Conservation (phyloP, 163 green algal genomes). For the Chlorella variabilis region DNA sequence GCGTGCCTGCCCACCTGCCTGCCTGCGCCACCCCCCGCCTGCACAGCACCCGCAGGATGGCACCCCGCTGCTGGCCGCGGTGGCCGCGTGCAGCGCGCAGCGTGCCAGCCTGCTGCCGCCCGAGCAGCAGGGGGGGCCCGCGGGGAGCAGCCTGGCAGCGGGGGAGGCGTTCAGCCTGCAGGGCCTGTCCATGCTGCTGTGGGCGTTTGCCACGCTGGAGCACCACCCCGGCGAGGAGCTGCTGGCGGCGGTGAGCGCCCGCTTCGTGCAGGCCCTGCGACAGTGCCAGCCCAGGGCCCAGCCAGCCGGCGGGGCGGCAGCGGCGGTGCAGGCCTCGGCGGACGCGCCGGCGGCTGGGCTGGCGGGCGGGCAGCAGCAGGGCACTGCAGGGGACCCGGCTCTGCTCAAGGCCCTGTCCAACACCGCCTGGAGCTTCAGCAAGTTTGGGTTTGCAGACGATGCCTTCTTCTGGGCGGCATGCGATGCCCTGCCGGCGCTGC, state of each 20-base stretch:
- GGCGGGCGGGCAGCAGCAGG: not conserved
- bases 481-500: not conserved
- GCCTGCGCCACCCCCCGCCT: too few species aligned
- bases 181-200: constrained; percentile 38
- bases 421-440: not conserved
- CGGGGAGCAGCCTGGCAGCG: not conserved
- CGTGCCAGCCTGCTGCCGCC: not conserved
- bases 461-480: not conserved
- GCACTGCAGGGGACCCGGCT: not conserved
- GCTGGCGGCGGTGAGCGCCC: not conserved
- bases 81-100: not conserved
- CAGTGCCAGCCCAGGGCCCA: not conserved
- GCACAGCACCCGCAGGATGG: constrained; percentile 1
- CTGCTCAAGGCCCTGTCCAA: not conserved
- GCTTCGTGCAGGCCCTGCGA: not conserved
- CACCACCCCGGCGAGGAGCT: not conserved
- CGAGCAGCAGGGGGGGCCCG: not conserved
- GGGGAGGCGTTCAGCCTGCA: constrained; percentile 16
- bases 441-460: not conserved
- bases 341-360: not conserved
- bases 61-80: not conserved
- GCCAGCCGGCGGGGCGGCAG: not conserved
- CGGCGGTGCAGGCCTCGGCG: not conserved
- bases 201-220: constrained; percentile 28
- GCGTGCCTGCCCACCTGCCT: too few species aligned